A percentile compares a stretch with the other conserved stretches of the same genome.
Evolutionary conservation across 2,329 filamentous ascomycete species (phyloP).

Genomic region (Byssothecium circinans): DNA sequence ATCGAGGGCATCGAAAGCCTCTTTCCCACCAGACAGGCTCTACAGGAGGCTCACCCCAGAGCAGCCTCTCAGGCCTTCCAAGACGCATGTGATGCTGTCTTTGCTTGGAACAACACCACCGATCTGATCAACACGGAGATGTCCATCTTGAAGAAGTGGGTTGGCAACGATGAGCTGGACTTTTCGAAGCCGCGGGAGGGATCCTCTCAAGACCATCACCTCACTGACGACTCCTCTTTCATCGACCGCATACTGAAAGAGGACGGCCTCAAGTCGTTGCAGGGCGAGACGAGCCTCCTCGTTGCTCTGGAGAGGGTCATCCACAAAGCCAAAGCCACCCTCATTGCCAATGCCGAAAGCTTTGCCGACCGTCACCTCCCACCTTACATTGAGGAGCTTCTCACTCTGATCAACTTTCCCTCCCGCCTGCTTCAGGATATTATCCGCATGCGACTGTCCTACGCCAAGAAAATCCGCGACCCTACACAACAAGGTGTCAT

Average conservation of each 20-base stretch:
- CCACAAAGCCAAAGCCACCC: slow-evolving; percentile 85
- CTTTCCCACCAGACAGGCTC: slow-evolving; percentile 77
- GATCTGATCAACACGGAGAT: slow-evolving; percentile 95
- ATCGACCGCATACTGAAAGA: slow-evolving; percentile 94
- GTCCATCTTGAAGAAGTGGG: slow-evolving; percentile 89
- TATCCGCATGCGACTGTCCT: slow-evolving; percentile 85
- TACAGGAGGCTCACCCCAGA: slow-evolving; percentile 73
- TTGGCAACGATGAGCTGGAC: slow-evolving; percentile 92
- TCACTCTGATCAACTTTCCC: slow-evolving; percentile 96
- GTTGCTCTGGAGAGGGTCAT: slow-evolving; percentile 82
- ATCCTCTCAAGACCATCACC: slow-evolving; percentile 69
- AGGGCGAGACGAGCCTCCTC: slow-evolving; percentile 83
- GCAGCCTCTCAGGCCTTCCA: slow-evolving; percentile 76
- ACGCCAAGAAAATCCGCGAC: slow-evolving; percentile 94
- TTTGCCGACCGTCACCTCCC: slow-evolving; percentile 90
- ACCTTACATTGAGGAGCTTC: slow-evolving; percentile 92
- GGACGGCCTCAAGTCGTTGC: slow-evolving; percentile 88
- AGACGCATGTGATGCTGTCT: slow-evolving; percentile 83
- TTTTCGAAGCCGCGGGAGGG: slow-evolving; percentile 75
- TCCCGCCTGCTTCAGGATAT: slow-evolving; percentile 95
- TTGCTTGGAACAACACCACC: slow-evolving; percentile 97
- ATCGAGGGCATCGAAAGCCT: slow-evolving; percentile 86
- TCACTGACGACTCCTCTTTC: slow-evolving; percentile 89
- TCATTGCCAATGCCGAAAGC: slow-evolving; percentile 81
- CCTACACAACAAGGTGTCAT: slow-evolving; percentile 88